A percentile compares a stretch with the other conserved stretches of the same genome.
Evolutionary conservation across 140 eudicot species (phyloP).

Genomic region (Senecio squalidus): DNA sequence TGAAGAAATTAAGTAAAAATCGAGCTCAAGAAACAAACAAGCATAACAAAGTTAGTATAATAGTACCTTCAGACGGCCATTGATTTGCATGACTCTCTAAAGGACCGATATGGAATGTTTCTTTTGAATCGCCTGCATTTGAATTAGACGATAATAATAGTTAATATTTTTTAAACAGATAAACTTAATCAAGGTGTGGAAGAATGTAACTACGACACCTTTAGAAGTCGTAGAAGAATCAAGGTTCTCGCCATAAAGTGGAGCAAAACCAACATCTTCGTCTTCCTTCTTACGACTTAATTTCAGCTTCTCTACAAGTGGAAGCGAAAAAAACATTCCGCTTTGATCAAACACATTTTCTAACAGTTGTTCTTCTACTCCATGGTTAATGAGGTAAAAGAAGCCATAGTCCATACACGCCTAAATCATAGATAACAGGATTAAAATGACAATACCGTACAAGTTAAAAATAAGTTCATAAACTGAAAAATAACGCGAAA

Average conservation of each 20-base stretch:
- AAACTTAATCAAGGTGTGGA: too few relatives aligned
- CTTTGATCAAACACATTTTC: conserved; percentile 37
- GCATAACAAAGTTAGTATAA: not conserved
- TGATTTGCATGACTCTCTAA: conserved; percentile 33
- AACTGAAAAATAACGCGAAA: too few relatives aligned
- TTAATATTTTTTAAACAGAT: too few relatives aligned
- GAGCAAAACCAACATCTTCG: conserved; percentile 51
- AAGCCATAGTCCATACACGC: conserved; percentile 62
- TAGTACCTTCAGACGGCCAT: conserved; percentile 74
- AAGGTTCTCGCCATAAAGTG: conserved; percentile 50
- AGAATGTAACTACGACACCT: conserved; percentile 21
- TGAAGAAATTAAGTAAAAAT: conserved; percentile 13
- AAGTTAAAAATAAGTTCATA: too few relatives aligned
- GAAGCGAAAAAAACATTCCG: conserved; percentile 47
- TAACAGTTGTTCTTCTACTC: conserved; percentile 47
- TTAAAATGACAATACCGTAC: not conserved
- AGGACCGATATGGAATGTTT: conserved; percentile 63
- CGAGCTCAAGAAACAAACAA: not conserved
- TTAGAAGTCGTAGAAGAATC: conserved; percentile 35
- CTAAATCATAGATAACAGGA: conserved; percentile 23
- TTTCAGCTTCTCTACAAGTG: conserved; percentile 55
- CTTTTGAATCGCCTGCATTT: conserved; percentile 60
- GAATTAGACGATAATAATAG: not conserved
- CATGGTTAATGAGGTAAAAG: conserved; percentile 65
- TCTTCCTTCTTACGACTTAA: conserved; percentile 44